Evolutionary conservation across 768 basidiomycete genomes (phyloP), one percentile per base, ranked within the genome.

Genomic region (Basidioascus undulatus): DNA sequence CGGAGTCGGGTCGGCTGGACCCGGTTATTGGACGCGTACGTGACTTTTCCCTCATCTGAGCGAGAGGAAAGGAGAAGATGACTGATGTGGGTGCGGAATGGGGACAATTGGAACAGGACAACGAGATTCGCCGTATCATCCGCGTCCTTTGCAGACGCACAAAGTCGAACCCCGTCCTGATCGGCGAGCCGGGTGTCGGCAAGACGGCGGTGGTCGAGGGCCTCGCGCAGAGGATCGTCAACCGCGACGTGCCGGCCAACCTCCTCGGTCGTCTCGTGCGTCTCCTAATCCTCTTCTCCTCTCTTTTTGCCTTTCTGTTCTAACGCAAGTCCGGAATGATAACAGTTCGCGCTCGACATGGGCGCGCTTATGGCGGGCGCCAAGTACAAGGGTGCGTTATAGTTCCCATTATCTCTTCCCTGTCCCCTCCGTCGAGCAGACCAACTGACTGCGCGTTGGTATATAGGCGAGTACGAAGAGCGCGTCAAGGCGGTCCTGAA

Each of bases 391-490:
- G 28, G 41, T 37, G n/a, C 18, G 27, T 35, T 19, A 11, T 19
- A 8, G 13, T 24, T 28, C 12, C 11, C 20, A 24, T 10, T 26
- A 16, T 39, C 7, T 5, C 26, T 18, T 15, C 4, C 42, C 37
- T 2, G 34, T 45, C 0, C 27, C 21, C 12, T 24, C 37, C 36
- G 56, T 58, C 55, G 57, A 55, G 7, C 57, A 57, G 24, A 57
- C 59, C 12, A 60, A n/a, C n/a, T n/a, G n/a, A n/a, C n/a, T n/a
- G n/a, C n/a, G n/a, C n/a, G n/a, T n/a, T n/a, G 54, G 55, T 86
- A 83, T 64, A 87, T 86, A 55, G 89, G 77, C 37, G 84, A 94
- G 60, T 98, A 86, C 58, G 87, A 94, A 60, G 87, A 94, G 56
- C 77, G 87, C 31, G 73, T 94, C 61, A 94, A 92, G 57, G 62